phyloP scores from a whole-genome alignment of 441 rosid species.

The Manihot esculenta region DNA sequence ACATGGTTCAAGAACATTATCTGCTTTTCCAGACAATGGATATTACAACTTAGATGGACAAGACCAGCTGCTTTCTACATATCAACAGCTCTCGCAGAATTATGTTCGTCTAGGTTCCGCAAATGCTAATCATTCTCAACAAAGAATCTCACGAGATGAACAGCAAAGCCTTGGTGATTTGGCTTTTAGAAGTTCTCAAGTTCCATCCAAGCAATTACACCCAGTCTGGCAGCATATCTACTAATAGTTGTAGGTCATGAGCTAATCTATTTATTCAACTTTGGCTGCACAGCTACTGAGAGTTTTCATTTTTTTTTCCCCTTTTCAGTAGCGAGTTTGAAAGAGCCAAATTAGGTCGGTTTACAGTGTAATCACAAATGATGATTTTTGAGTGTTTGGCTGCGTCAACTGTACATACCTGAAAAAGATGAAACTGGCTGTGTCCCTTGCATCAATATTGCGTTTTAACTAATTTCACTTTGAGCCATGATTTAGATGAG shows the following conservation, averaged over 20 bases:
- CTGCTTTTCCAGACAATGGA: constrained; percentile 21
- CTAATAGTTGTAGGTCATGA: constrained; percentile 20
- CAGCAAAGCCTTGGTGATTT: constrained; percentile 25
- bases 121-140: constrained; percentile 23
- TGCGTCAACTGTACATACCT: constrained; percentile 31
- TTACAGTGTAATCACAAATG: background rate
- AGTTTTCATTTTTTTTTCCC: background rate
- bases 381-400: constrained; percentile 23
- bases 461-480: constrained; percentile 20
- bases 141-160: constrained; percentile 22
- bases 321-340: constrained; percentile 18
- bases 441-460: constrained; percentile 26
- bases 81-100: constrained; percentile 32
- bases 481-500: constrained; percentile 19
- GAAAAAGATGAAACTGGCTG: constrained; percentile 15
- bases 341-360: constrained; percentile 22
- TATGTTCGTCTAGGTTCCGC: constrained; percentile 26
- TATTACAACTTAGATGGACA: constrained; percentile 24
- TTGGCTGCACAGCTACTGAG: constrained; percentile 11
- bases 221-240: constrained; percentile 32
- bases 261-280: background rate
- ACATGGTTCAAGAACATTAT: constrained; percentile 23
- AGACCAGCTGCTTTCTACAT: constrained; percentile 28
- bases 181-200: constrained; percentile 20
- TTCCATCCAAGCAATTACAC: constrained; percentile 20